phyloP scores from a whole-genome alignment of 2,329 filamentous ascomycete genomes.

The Podosphaera leucotricha region DNA sequence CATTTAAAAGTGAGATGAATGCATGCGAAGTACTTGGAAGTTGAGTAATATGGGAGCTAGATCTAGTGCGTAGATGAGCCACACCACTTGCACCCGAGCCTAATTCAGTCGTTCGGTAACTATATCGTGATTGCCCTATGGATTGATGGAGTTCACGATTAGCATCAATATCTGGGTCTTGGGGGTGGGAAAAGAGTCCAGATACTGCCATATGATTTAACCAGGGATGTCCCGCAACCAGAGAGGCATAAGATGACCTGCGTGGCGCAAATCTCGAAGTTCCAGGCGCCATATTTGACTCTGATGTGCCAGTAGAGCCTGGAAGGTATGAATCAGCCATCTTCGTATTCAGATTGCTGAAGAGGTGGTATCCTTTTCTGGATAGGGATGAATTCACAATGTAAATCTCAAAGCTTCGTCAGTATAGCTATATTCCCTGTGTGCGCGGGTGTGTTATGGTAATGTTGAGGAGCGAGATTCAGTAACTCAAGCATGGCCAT shows the following conservation, averaged over 20 bases:
- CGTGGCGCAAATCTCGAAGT: conserved; percentile 20
- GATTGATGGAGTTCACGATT: conserved; percentile 11
- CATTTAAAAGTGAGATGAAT: conserved; percentile 13
- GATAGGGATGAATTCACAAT: neutral
- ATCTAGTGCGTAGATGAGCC: conserved; percentile 8
- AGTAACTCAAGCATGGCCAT: neutral
- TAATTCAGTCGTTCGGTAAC: conserved; percentile 10
- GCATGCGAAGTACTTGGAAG: conserved; percentile 16
- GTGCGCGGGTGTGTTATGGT: neutral
- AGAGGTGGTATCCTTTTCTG: conserved; percentile 2
- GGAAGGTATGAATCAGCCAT: conserved; percentile 14
- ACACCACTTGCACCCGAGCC: conserved; percentile 11
- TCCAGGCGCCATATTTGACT: conserved; percentile 16
- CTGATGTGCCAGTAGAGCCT: conserved; percentile 13
- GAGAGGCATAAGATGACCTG: conserved; percentile 37
- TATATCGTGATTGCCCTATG: conserved; percentile 8
- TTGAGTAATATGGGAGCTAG: conserved; percentile 12
- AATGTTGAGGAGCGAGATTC: neutral
- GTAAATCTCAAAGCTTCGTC: neutral
- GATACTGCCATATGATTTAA: conserved; percentile 11
- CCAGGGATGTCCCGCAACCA: conserved; percentile 26
- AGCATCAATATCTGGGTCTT: conserved; percentile 10
- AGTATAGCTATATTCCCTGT: neutral
- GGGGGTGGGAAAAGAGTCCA: conserved; percentile 13
- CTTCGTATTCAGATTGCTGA: conserved; percentile 1